Base-by-base conservation (phyloP, 305 asterid species). In the Fraxinus velutina region DNA sequence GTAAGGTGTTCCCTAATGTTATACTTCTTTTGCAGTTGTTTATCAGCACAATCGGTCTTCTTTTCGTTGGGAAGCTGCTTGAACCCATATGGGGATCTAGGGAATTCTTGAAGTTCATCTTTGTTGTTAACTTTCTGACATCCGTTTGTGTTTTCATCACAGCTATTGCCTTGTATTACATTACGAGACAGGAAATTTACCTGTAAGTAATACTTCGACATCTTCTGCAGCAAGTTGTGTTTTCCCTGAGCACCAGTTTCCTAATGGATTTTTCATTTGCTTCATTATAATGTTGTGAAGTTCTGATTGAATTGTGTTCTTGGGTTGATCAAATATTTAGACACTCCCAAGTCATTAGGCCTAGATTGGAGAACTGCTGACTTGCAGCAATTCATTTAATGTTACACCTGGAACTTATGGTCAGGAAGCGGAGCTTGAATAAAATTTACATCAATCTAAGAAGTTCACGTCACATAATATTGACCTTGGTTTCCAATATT, bases 31-130 rank as follows among this genome's bases (percentile, higher is more conserved):
- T 91, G 80, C 97, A 94, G 97, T 89, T 88, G 84, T 77, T 91
- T 82, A 82, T 92, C 86, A 93, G 97, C 89, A 90, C 90, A 50
- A 36, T 92, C 80, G 97, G 98, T 74, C 95, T 93, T 76, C 97
- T 94, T 90, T 89, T 89, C 86, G 84, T 92, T 52, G 98, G 98
- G 85, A 94, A 92, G 92, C 88, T 93, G 86, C 98, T 94, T 60
- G 96, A 94, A 81, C 96, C 98, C 85, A 91, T 94, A 39, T 94
- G 98, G 98, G 98, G 98, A 77, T 88, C 97, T 71, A 88, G 93
- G 83, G 98, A 93, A 79, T 94, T 94, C 87, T 82, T 94, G 82
- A 94, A 92, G 92, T 94, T 94, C 91, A 89, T 94, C 87, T 94
- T 96, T 78, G 88, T 92, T 34, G 97, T 96, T 76, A 94, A 96